Percentiles rank a stretch among this genome's conserved stretches.
These are phyloP conservation scores for Orbilia ellipsospora DNA, from an alignment of 2,329 filamentous ascomycete species.

Conservation along the genomic window DNA sequence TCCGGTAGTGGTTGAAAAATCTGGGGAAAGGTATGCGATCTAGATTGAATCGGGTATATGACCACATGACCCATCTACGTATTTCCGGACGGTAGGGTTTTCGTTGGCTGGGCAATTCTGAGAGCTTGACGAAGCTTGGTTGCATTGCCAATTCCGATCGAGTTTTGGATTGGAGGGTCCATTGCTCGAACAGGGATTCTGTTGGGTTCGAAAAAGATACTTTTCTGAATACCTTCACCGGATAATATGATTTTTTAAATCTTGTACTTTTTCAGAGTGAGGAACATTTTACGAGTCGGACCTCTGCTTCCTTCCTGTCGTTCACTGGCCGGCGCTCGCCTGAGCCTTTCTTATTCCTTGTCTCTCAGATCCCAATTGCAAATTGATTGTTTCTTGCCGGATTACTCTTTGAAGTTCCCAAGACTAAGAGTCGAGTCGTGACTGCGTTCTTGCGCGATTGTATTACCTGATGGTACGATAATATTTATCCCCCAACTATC, in stretches of 20 bases:
- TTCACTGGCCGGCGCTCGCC: constrained; percentile 9
- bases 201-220: no score
- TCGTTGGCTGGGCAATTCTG: background rate
- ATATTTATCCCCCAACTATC: background rate
- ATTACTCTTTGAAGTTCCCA: no score
- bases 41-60: constrained; percentile 3
- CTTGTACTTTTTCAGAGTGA: no score
- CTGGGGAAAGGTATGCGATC: background rate
- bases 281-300: background rate
- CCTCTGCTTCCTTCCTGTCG: background rate
- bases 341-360: constrained; percentile 9
- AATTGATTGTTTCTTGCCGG: background rate
- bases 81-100: background rate
- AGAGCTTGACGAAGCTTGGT: no score
- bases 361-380: constrained; percentile 4
- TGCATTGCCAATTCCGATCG: no score
- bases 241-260: background rate
- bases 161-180: no score
- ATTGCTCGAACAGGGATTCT: no score
- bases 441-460: constrained; percentile 25
- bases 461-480: constrained; percentile 37
- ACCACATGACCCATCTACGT: constrained; percentile 19
- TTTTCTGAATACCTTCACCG: no score
- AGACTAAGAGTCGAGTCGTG: no score
- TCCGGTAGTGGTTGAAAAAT: background rate